Conservation (phyloP, 2,329 filamentous ascomycete genomes). For the Byssoonygena ceratinophila region DNA sequence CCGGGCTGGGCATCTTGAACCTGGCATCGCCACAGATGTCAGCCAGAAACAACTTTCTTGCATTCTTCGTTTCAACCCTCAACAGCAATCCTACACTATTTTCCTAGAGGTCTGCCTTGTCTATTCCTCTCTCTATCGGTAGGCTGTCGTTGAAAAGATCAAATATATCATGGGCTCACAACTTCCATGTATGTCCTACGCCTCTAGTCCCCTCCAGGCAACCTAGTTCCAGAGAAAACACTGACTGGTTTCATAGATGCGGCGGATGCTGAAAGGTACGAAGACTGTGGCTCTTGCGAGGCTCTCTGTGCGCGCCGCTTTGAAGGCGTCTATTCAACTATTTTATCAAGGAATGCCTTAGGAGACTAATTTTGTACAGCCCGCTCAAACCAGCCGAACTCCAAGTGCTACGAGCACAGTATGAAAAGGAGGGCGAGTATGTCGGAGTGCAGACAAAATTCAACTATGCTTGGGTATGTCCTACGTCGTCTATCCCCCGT, state of each 20-base stretch:
- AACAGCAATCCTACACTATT: conserved; percentile 2
- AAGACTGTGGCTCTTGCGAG: conserved; percentile 13
- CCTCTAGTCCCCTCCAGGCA: conserved; percentile 1
- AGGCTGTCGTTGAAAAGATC: neutral
- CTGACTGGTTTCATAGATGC: conserved; percentile 55
- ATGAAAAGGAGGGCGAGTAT: conserved; percentile 94
- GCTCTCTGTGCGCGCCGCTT: neutral
- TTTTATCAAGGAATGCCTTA: neutral
- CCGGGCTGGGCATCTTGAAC: conserved; percentile 9
- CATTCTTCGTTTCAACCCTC: neutral
- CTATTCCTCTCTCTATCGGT: neutral
- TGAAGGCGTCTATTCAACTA: neutral
- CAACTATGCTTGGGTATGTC: conserved; percentile 87
- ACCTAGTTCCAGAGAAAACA: conserved; percentile 3
- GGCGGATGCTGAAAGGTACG: conserved; percentile 87
- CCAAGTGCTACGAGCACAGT: conserved; percentile 82
- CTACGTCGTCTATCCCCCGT: neutral
- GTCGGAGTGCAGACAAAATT: conserved; percentile 97
- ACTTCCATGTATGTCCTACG: conserved; percentile 40
- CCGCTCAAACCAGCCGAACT: conserved; percentile 86
- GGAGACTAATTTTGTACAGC: conserved; percentile 37
- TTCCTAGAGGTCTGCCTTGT: neutral
- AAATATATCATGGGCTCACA: conserved; percentile 34
- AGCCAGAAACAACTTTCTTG: neutral
- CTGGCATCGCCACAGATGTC: conserved; percentile 16